Base-by-base conservation (phyloP, 2,329 filamentous ascomycete species). In the Setomelanomma holmii region DNA sequence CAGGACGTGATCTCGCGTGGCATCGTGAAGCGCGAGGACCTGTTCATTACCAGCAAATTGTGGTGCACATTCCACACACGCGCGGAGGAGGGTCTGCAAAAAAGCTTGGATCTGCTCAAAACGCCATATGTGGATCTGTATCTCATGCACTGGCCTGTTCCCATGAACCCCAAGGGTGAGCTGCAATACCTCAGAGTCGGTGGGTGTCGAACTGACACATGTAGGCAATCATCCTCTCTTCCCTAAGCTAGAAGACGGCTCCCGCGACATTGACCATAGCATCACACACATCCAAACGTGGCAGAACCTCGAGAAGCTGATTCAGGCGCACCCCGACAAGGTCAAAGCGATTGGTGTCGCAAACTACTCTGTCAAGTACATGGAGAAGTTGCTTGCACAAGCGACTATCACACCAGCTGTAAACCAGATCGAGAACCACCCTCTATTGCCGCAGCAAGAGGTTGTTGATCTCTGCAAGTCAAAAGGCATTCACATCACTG, bases 11-110 rank as follows among this genome's bases (percentile, higher is more conserved):
- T 93, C 67, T 80, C 79, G 21, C 78, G 85, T 4, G 90, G 90
- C 20, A 80, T 84, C 55, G 79, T 89, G 64, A 89, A 88, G 82
- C 84, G 91, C 55, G 84, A 89, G 72, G 89, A 96, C 51, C 77
- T 96, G 56, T 96, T 95, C 77, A 85, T 96, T 53, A 89, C 90
- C 48, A 91, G 87, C 67, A 96, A 96, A 82, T 83, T 93, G 33
- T 96, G 91, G 89, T 88, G 86, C 68, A 91, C 89, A 44, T 93
- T 89, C 78, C 87, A 89, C 74, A 85, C 84, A 23, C 82, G 87
- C 5, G 86, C 86, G 5, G 86, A 89, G 75, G 78, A 88, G 65
- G 86, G 83, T 30, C 81, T 95, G 30, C 85, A 91, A 60, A 86
- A 88, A 81, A 89, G 87, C 66, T 79, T 95, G 71, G 84, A 87